phyloP scores from a whole-genome alignment of 78 protist genomes.

The Dictyostelium firmibasis region DNA sequence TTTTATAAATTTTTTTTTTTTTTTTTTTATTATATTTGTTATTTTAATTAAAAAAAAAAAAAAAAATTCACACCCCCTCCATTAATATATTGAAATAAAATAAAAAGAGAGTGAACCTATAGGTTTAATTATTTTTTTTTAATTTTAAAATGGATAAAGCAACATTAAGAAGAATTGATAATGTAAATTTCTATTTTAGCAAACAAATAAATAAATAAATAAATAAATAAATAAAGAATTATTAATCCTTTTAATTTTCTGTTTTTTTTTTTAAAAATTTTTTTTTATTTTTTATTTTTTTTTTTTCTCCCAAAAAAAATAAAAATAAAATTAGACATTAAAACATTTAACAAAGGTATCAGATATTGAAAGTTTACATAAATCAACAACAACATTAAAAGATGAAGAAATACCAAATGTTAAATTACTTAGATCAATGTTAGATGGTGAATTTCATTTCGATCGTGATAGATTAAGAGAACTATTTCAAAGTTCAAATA shows the following conservation, averaged over 20 bases:
- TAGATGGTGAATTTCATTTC: slow-evolving; percentile 44
- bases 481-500: slow-evolving; percentile 1
- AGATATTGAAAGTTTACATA: slow-evolving; percentile 3
- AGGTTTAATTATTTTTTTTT: too few relatives aligned
- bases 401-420: slow-evolving; percentile 22
- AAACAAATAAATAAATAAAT: neutral
- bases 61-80: neutral
- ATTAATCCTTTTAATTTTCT: neutral
- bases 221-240: neutral
- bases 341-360: neutral
- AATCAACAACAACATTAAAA: neutral
- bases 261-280: too few relatives aligned
- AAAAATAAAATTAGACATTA: neutral
- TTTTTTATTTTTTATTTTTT: neutral
- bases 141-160: neutral
- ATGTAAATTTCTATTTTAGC: neutral
- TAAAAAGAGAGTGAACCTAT: too few relatives aligned
- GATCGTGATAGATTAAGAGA: slow-evolving; percentile 24
- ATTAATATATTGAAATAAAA: too few relatives aligned
- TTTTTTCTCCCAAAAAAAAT: neutral
- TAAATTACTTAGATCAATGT: neutral
- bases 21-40: too few relatives aligned
- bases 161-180: slow-evolving; percentile 9
- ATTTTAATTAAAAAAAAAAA: neutral
- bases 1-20: too few relatives aligned